Evolutionary conservation across 345 rosid genomes (phyloP), one percentile per base, ranked within the genome.

Genomic region (Bruguiera parviflora): DNA sequence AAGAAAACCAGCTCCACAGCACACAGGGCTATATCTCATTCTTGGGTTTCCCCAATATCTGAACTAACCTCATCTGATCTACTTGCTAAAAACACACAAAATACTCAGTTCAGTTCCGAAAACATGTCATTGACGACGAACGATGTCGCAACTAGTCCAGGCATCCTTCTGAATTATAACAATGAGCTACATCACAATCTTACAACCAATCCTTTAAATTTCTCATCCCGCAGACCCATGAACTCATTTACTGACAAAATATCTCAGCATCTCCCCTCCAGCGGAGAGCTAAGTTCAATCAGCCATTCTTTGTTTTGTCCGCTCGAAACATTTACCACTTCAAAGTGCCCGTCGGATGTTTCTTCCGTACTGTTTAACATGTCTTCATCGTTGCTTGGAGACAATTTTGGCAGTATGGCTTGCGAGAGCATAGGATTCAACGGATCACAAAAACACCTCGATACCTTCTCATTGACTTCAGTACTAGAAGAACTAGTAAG

Each of bases 1-100:
- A 90, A 85, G 86, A 90, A 88, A 80, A 83, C 91, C 19, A 92
- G 79, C 72, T 82, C 98, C 55, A 81, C 87, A 47, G 81, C 88
- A 69, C 90, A 87, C 69, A 80, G 91, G 78, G 85, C 95, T 65
- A 82, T 87, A 29, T 87, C 96, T 39, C 88, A 88, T 20, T 87
- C 96, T 2, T 88, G 87, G 88, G 83, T 86, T 52, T 85, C 92
- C 64, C 70, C 91, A 13, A n/a, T 79, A 53, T 77, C 87, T 33
- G 78, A 84, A 73, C 72, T 65, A 37, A 65, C 72, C 57, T 39
- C 77, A 37, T 75, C 73, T 64, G 82, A 78, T 59, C 43, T 70
- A 31, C 72, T 68, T 47, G 73, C 64, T 67, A 77, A 68, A 71
- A 57, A 64, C 37, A 70, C 79, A 55, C 61, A 73, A 68, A 65